Conservation (phyloP, 148 eudicot genomes). For the Silene uniflora region DNA sequence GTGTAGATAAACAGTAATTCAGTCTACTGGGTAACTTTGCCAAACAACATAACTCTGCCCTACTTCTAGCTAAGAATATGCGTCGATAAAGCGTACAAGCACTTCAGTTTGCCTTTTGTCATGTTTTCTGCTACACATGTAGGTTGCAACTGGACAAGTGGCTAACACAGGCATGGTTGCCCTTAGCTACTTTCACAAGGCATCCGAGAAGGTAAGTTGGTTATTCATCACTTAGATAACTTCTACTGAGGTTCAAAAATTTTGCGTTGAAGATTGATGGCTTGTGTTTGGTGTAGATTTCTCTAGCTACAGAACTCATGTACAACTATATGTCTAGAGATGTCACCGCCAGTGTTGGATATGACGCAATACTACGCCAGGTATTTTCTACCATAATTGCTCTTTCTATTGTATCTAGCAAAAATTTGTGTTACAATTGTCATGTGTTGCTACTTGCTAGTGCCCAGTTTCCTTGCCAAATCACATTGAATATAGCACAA, state of each 20-base stretch:
- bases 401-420: background rate
- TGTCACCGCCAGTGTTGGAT: conserved; percentile 80
- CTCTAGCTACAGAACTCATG: conserved; percentile 84
- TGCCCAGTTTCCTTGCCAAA: background rate
- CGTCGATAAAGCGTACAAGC: background rate
- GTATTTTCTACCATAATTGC: conserved; percentile 25
- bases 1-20: too few species aligned
- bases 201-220: conserved; percentile 71
- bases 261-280: conserved; percentile 13
- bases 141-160: conserved; percentile 91
- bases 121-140: conserved; percentile 7
- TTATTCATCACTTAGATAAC: background rate
- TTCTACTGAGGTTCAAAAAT: background rate
- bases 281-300: conserved; percentile 45
- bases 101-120: background rate
- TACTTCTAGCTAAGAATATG: background rate
- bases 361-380: conserved; percentile 91
- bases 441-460: background rate
- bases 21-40: background rate
- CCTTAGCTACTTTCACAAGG: conserved; percentile 81
- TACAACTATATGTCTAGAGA: conserved; percentile 84
- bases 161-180: conserved; percentile 92
- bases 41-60: background rate
- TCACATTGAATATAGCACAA: background rate
- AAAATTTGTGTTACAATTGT: conserved; percentile 42